Conservation (phyloP, 108 stramenopile genomes). For the Poteriospumella lacustris region DNA sequence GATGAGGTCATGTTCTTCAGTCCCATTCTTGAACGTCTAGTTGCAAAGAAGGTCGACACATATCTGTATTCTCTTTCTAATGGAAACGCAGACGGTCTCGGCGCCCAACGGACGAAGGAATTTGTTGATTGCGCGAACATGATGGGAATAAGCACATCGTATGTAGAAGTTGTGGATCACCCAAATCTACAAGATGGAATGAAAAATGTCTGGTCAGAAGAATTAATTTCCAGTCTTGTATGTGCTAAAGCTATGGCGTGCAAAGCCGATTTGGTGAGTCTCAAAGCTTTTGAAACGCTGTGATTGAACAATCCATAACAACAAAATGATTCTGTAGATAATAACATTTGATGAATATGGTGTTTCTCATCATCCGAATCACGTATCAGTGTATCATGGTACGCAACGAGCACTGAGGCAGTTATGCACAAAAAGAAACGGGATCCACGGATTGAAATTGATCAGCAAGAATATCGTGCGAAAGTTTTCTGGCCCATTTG, state of each 20-base stretch:
- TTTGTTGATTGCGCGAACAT: background rate
- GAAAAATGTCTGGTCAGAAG: background rate
- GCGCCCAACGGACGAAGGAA: background rate
- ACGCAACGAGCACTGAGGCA: background rate
- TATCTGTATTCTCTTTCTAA: no score
- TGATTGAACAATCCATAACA: background rate
- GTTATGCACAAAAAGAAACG: background rate
- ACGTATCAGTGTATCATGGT: constrained; percentile 25
- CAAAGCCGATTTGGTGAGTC: background rate
- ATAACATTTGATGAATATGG: constrained; percentile 55
- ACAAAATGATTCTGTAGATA: constrained; percentile 22
- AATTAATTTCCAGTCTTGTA: background rate
- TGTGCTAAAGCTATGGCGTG: background rate
- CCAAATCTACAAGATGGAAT: constrained; percentile 24
- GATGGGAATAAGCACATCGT: background rate
- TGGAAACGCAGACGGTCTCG: constrained; percentile 18
- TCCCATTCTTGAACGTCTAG: constrained; percentile 31
- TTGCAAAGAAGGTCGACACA: no score
- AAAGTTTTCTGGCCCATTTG: constrained; percentile 45
- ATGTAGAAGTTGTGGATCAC: constrained; percentile 22
- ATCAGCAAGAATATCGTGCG: constrained; percentile 32
- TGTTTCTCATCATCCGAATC: constrained; percentile 56
- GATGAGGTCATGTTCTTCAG: constrained; percentile 64
- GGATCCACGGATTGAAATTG: constrained; percentile 30
- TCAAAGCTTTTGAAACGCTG: background rate